Evolutionary conservation across 2,329 filamentous ascomycete species (phyloP).

Genomic region (Aspergillus oerlinghausenensis): DNA sequence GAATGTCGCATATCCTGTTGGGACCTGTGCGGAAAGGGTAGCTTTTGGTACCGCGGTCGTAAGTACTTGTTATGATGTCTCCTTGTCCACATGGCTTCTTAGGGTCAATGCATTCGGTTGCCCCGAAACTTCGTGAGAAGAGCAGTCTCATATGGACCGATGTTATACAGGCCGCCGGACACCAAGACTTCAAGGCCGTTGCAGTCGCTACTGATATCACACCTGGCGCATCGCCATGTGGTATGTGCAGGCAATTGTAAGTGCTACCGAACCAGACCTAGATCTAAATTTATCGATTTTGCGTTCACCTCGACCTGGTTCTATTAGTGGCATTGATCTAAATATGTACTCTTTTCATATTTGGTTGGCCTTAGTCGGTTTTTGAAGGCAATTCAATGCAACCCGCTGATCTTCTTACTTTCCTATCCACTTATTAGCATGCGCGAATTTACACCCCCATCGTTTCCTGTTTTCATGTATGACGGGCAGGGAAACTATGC

Average conservation of each 20-base stretch:
- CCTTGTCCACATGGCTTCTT: neutral
- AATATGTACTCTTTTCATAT: neutral
- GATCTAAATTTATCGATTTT: neutral
- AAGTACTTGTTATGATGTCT: constrained; percentile 19
- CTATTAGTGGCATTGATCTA: neutral
- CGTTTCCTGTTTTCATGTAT: constrained; percentile 85
- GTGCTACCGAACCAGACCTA: constrained; percentile 7
- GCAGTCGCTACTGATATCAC: constrained; percentile 78
- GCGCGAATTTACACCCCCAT: constrained; percentile 67
- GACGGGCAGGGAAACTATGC: constrained; percentile 67
- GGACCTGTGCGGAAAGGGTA: constrained; percentile 93
- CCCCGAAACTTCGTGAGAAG: neutral
- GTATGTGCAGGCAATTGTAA: constrained; percentile 92
- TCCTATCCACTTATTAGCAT: constrained; percentile 45
- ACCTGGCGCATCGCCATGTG: constrained; percentile 69
- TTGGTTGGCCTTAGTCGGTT: neutral
- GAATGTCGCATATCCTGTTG: constrained; percentile 88
- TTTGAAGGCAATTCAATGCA: neutral
- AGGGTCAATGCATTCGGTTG: constrained; percentile 5
- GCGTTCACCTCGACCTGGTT: neutral
- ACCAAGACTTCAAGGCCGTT: constrained; percentile 65
- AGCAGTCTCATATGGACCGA: constrained; percentile 2
- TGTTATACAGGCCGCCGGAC: constrained; percentile 37
- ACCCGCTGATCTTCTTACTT: neutral
- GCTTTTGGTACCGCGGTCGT: constrained; percentile 74